These are phyloP conservation scores for Saccharomyces paradoxus DNA, from an alignment of 805 yeast genomes.

Conservation along the genomic window DNA sequence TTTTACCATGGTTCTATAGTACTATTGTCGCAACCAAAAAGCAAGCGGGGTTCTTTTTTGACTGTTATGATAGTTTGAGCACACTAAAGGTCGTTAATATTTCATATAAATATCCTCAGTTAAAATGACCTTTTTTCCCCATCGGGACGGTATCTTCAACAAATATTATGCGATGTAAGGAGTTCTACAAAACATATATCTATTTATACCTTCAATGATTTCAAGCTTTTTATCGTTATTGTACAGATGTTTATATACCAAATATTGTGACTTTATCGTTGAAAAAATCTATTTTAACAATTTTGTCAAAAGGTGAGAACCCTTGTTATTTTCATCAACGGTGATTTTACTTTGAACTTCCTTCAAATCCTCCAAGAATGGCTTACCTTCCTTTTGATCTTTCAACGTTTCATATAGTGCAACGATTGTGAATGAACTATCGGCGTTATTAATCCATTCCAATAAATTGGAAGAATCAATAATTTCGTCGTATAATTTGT, in stretches of 20 bases:
- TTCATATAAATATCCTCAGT: neutral
- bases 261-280: neutral
- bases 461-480: slow-evolving; percentile 43
- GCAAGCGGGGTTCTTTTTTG: neutral
- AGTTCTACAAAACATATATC: neutral
- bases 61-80: neutral
- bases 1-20: neutral
- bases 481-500: slow-evolving; percentile 43
- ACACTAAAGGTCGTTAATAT: neutral
- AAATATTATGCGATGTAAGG: neutral
- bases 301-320: slow-evolving; percentile 46
- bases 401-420: slow-evolving; percentile 64
- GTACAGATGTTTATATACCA: neutral
- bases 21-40: neutral
- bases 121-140: neutral
- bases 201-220: neutral
- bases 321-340: slow-evolving; percentile 48
- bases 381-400: slow-evolving; percentile 37
- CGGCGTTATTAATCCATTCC: slow-evolving; percentile 60
- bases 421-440: slow-evolving; percentile 74
- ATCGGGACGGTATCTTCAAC: neutral
- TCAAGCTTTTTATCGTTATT: neutral
- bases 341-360: slow-evolving; percentile 29
- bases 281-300: slow-evolving; percentile 21
- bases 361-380: slow-evolving; percentile 47